Evolutionary conservation across 75 land plant genomes (phyloP).

Genomic region (Selaginella tamariscina): DNA sequence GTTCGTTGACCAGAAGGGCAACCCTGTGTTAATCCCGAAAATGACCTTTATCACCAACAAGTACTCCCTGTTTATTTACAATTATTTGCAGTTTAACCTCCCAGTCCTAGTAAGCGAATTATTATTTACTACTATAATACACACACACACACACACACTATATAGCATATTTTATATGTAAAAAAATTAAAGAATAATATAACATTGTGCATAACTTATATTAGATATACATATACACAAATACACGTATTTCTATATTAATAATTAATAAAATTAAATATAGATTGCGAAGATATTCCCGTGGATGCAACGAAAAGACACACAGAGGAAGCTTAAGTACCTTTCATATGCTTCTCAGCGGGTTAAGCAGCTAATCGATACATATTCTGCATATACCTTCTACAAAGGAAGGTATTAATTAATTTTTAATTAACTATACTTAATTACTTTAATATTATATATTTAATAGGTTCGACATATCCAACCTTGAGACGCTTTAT

Average conservation of each 20-base stretch:
- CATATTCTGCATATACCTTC: conserved; percentile 79
- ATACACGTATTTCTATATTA: background rate
- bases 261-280: background rate
- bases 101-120: conserved; percentile 19
- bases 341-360: conserved; percentile 39
- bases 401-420: conserved; percentile 59
- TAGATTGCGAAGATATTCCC: conserved; percentile 4
- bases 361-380: conserved; percentile 56
- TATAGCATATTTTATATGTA: too few relatives aligned
- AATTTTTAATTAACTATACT: background rate
- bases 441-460: background rate
- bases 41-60: conserved; percentile 47
- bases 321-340: conserved; percentile 25
- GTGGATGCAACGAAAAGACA: conserved; percentile 16
- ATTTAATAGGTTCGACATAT: conserved; percentile 49
- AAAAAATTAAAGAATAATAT: too few relatives aligned
- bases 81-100: conserved; percentile 16
- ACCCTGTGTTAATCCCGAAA: conserved; percentile 36
- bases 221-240: too few relatives aligned
- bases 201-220: too few relatives aligned
- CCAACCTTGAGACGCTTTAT: conserved; percentile 39
- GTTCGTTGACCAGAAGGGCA: conserved; percentile 48
- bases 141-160: too few relatives aligned
- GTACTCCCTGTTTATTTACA: conserved; percentile 33
- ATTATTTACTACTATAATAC: too few relatives aligned